phyloP scores from a whole-genome alignment of 2,329 filamentous ascomycete species.

The Calcarisporium arbuscula region DNA sequence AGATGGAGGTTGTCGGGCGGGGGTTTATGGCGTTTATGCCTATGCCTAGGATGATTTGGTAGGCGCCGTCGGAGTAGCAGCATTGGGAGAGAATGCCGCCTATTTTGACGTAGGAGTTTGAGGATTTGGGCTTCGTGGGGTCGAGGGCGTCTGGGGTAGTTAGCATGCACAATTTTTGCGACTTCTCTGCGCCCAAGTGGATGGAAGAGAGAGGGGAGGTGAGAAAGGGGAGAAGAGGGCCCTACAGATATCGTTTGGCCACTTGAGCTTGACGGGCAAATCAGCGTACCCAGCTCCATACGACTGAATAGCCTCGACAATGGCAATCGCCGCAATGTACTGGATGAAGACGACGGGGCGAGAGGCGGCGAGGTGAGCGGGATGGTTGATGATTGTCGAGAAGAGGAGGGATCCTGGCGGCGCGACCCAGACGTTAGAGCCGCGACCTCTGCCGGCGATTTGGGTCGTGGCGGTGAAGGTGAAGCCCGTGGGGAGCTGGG shows the following conservation, averaged over 20 bases:
- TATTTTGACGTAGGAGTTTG: constrained; percentile 70
- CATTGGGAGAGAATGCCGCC: constrained; percentile 91
- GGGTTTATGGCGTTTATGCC: constrained; percentile 82
- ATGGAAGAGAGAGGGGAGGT: too few species aligned
- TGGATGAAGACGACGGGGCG: constrained; percentile 90
- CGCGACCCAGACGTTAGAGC: constrained; percentile 90
- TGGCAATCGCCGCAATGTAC: constrained; percentile 84
- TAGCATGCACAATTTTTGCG: too few species aligned
- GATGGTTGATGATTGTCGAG: constrained; percentile 81
- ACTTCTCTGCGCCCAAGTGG: too few species aligned
- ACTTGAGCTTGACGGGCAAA: constrained; percentile 82
- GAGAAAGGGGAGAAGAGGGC: too few species aligned
- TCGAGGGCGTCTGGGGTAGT: constrained; percentile 54
- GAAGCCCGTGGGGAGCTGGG: constrained; percentile 75
- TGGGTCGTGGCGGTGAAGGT: constrained; percentile 83
- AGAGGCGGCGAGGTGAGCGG: constrained; percentile 60
- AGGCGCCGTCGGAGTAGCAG: constrained; percentile 67
- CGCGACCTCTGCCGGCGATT: constrained; percentile 79
- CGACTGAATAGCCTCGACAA: constrained; percentile 72
- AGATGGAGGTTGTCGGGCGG: constrained; percentile 80
- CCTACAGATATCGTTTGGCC: constrained; percentile 90
- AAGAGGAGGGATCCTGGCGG: constrained; percentile 82
- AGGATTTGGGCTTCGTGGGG: constrained; percentile 43
- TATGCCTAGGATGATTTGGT: constrained; percentile 79
- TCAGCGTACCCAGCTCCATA: constrained; percentile 72